A percentile compares a stretch with the other conserved stretches of the same genome.
These are phyloP conservation scores for Podaxis sp. DNA, from an alignment of 768 basidiomycete genomes.

Conservation along the genomic window DNA sequence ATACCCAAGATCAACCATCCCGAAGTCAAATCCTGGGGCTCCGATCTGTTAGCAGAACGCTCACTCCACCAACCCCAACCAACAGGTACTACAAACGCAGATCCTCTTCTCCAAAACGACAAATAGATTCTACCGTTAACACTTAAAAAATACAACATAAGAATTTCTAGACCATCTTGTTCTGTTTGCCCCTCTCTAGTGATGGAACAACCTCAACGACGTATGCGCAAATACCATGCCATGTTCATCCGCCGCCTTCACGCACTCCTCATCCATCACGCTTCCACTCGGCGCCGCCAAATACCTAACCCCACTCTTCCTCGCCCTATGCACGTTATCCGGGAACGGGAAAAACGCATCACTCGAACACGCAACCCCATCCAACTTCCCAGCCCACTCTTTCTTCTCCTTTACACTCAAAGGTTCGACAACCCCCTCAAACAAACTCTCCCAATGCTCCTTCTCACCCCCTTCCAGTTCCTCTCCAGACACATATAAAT, in stretches of 20 bases:
- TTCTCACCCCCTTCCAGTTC: constrained; percentile 86
- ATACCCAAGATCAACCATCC: constrained; percentile 69
- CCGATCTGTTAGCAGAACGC: constrained; percentile 52
- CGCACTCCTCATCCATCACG: constrained; percentile 96
- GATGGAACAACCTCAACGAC: constrained; percentile 85
- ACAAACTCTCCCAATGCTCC: constrained; percentile 86
- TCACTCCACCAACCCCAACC: too few species aligned
- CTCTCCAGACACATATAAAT: constrained; percentile 92
- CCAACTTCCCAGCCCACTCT: constrained; percentile 71
- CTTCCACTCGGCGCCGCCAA: constrained; percentile 91
- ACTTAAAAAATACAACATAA: background rate
- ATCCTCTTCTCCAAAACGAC: too few species aligned
- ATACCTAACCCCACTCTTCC: constrained; percentile 89
- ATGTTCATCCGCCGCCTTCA: constrained; percentile 95
- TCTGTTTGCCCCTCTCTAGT: constrained; percentile 37
- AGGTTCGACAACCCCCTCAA: constrained; percentile 66
- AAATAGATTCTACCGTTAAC: background rate
- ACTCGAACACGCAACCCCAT: constrained; percentile 88
- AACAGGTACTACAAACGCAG: too few species aligned
- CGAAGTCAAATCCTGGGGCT: constrained; percentile 73
- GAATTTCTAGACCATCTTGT: background rate
- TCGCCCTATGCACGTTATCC: constrained; percentile 93
- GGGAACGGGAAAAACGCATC: constrained; percentile 99
- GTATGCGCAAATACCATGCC: constrained; percentile 92
- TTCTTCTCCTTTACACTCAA: constrained; percentile 70